A percentile compares a stretch with the other conserved stretches of the same genome.
Evolutionary conservation across 176 grass and related monocot genomes (phyloP).

Genomic region (Hsuehochloa calcarea): DNA sequence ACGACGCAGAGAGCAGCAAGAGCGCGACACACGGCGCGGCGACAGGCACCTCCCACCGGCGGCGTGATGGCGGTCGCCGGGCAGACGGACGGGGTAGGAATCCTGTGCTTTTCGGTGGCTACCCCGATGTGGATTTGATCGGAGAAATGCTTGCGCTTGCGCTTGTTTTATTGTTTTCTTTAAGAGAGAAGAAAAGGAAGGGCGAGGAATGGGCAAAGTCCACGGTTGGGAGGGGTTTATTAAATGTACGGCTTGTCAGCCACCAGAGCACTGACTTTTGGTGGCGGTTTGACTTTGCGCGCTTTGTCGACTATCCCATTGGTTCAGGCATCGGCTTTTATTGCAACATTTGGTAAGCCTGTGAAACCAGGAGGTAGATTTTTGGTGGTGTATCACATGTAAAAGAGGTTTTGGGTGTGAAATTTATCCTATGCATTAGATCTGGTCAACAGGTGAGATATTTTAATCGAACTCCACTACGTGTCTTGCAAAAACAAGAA

Average conservation of each 20-base stretch:
- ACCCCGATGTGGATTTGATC: conserved; percentile 46
- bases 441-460: too few relatives aligned
- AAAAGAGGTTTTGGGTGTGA: too few relatives aligned
- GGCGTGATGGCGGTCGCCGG: conserved; percentile 18
- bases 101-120: conserved; percentile 30
- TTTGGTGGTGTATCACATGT: too few relatives aligned
- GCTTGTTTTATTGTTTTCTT: background rate
- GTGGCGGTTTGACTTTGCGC: conserved; percentile 31
- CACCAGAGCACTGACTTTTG: conserved; percentile 12
- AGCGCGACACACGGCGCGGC: background rate
- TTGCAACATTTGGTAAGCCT: background rate
- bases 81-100: conserved; percentile 11
- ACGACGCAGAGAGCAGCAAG: background rate
- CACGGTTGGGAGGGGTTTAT: conserved; percentile 20
- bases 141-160: conserved; percentile 17
- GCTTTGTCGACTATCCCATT: conserved; percentile 7
- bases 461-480: too few relatives aligned
- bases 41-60: conserved; percentile 27
- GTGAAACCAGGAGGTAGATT: too few relatives aligned
- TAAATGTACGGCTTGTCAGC: conserved; percentile 16
- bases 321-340: background rate
- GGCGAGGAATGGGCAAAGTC: conserved; percentile 19
- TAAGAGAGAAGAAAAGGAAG: background rate
- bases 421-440: too few relatives aligned
- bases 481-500: too few relatives aligned